phyloP scores from a whole-genome alignment of 306 rosid species.

The Lagenaria siceraria region DNA sequence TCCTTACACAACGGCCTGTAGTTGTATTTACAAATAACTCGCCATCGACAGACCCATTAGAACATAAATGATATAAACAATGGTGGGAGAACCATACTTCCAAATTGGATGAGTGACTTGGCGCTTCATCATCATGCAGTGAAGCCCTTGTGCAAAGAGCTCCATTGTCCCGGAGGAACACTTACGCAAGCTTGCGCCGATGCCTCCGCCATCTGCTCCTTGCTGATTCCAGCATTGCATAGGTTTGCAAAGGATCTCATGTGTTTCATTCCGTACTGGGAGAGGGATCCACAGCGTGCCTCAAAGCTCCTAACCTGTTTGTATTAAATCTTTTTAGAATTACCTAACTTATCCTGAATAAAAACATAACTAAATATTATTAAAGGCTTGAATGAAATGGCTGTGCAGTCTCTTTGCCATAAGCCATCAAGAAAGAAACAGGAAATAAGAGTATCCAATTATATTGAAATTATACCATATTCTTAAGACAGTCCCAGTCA shows the following conservation, averaged over 20 bases:
- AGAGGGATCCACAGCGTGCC: conserved; percentile 79
- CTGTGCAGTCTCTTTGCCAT: neutral
- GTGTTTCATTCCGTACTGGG: conserved; percentile 95
- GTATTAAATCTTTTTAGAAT: neutral
- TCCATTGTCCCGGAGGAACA: conserved; percentile 55
- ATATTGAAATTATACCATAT: conserved; percentile 31
- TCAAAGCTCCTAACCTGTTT: conserved; percentile 80
- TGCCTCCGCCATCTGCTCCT: conserved; percentile 63
- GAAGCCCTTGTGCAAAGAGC: conserved; percentile 67
- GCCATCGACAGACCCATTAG: neutral
- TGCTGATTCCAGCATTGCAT: conserved; percentile 63
- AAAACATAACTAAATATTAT: neutral
- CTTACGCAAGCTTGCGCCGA: conserved; percentile 64
- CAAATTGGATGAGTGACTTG: neutral
- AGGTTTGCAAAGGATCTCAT: conserved; percentile 88
- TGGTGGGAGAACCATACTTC: neutral
- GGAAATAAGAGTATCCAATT: neutral
- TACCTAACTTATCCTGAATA: neutral
- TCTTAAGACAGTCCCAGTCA: conserved; percentile 78
- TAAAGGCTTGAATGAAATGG: neutral
- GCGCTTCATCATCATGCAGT: conserved; percentile 30
- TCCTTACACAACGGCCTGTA: neutral
- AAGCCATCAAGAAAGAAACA: neutral
- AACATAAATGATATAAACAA: conserved; percentile 6
- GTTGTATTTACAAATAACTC: neutral